A percentile compares a stretch with the other conserved stretches of the same genome.
Evolutionary conservation across 1,284 basidiomycete genomes (phyloP).

Genomic region (Grifola frondosa): DNA sequence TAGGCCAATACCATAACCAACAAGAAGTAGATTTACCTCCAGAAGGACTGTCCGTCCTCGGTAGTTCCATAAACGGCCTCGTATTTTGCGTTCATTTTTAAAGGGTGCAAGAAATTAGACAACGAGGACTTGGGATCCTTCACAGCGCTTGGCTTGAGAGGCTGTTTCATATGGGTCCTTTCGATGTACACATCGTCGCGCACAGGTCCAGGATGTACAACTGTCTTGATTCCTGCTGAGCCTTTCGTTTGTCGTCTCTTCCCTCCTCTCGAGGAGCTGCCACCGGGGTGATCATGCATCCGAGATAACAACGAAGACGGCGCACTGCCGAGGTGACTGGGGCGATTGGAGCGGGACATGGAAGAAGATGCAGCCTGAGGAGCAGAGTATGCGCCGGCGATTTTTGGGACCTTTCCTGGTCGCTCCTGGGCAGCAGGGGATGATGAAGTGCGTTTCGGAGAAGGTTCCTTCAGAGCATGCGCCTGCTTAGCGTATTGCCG

Average conservation of each 20-base stretch:
- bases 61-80: conserved; percentile 6
- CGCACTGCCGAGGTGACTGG: conserved; percentile 14
- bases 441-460: conserved; percentile 16
- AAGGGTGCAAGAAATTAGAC: conserved; percentile 33
- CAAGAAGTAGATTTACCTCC: conserved; percentile 21
- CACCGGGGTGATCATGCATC: conserved; percentile 19
- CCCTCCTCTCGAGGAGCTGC: conserved; percentile 10
- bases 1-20: too few species aligned
- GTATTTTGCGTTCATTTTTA: conserved; percentile 19
- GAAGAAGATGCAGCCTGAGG: conserved; percentile 11
- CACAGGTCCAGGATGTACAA: conserved; percentile 25
- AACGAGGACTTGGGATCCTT: conserved; percentile 48
- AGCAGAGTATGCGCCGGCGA: conserved; percentile 10
- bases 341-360: conserved; percentile 14
- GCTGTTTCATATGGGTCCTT: conserved; percentile 23
- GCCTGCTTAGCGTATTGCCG: conserved; percentile 27
- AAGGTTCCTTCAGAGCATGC: conserved; percentile 12
- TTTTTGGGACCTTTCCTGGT: conserved; percentile 25
- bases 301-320: conserved; percentile 19
- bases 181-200: conserved; percentile 32
- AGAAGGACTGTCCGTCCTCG: conserved; percentile 13
- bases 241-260: conserved; percentile 16
- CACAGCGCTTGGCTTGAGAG: conserved; percentile 33
- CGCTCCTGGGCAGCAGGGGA: conserved; percentile 18
- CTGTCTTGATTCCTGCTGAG: not conserved